Conservation (phyloP, 495 filamentous ascomycete genomes). For the Tricharina praecox region DNA sequence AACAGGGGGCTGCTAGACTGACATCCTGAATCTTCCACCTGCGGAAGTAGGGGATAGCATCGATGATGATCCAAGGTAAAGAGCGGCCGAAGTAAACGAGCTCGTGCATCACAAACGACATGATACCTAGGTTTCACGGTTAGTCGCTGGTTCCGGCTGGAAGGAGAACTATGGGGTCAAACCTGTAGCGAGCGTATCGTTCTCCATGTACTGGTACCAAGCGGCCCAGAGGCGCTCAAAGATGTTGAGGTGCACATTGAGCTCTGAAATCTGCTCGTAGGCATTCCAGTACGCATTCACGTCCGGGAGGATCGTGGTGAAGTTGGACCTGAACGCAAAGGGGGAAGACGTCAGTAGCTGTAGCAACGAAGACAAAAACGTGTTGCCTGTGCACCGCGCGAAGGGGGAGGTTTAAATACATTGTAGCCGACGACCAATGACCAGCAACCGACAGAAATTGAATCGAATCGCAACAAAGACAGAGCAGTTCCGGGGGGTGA, state of each 20-base stretch:
- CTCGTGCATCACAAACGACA: conserved; percentile 95
- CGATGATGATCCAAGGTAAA: conserved; percentile 86
- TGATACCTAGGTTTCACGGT: too few species aligned
- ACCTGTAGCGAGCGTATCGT: conserved; percentile 80
- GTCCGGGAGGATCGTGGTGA: conserved; percentile 25
- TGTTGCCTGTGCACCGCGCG: too few species aligned
- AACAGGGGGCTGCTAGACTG: too few species aligned
- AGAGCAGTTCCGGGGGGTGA: background rate
- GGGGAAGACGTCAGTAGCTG: background rate
- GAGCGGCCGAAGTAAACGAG: conserved; percentile 83
- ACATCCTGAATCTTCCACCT: conserved; percentile 89
- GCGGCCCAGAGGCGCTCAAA: conserved; percentile 78
- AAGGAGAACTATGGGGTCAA: too few species aligned
- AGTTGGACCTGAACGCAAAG: conserved; percentile 21
- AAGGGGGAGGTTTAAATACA: background rate
- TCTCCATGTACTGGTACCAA: conserved; percentile 98
- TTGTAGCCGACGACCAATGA: background rate
- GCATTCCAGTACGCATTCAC: conserved; percentile 49
- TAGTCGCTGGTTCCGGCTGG: too few species aligned
- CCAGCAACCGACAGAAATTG: background rate
- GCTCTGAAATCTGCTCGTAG: conserved; percentile 70
- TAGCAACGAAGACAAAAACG: too few species aligned
- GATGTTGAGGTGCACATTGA: conserved; percentile 74
- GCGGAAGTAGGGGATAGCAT: conserved; percentile 68
- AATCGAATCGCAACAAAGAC: too few species aligned